A percentile compares a stretch with the other conserved stretches of the same genome.
Conservation (phyloP, 75 land plant genomes). For the Pinus tabuliformis region DNA sequence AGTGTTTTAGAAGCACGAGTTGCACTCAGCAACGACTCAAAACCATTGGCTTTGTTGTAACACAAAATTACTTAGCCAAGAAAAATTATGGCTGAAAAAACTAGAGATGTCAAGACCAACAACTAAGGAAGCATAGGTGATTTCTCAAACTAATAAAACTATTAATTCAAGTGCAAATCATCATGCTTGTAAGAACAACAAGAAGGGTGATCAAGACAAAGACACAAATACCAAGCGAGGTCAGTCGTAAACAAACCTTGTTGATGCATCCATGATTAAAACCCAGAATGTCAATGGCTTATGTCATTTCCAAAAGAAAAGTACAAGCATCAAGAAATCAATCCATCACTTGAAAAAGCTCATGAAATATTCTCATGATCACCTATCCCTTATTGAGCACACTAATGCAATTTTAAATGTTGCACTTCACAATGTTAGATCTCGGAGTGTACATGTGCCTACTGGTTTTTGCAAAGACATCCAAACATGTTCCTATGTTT, state of each 20-base stretch:
- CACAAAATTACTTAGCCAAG: too few species aligned
- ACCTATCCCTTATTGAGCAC: background rate
- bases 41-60: too few species aligned
- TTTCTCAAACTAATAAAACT: background rate
- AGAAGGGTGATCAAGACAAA: background rate
- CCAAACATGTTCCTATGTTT: background rate
- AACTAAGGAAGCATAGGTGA: background rate
- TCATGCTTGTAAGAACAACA: background rate
- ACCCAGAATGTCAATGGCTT: background rate
- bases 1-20: too few species aligned
- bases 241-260: background rate
- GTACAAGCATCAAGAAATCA: background rate
- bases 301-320: background rate
- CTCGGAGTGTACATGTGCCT: background rate
- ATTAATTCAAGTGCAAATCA: background rate
- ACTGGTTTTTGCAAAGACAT: background rate
- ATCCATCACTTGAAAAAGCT: too few species aligned
- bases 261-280: background rate
- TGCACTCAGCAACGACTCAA: too few species aligned
- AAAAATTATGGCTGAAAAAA: background rate
- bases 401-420: background rate
- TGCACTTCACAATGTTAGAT: background rate
- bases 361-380: background rate
- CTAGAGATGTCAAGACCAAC: background rate
- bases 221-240: background rate